Evolutionary conservation across 345 rosid species (phyloP).

Genomic region (Citrus maxima): DNA sequence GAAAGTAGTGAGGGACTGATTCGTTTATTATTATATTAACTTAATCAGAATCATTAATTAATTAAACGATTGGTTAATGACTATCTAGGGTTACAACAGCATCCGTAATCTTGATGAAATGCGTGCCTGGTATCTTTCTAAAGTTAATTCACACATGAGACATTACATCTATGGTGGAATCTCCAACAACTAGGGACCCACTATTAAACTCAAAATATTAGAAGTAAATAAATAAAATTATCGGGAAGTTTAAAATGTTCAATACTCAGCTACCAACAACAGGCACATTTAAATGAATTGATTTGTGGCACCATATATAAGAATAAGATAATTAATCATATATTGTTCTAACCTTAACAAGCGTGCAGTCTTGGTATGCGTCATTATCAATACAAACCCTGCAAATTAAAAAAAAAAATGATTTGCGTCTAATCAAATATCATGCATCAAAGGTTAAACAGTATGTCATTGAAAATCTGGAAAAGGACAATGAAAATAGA

Average conservation of each 20-base stretch:
- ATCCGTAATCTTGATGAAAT: not conserved
- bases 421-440: not conserved
- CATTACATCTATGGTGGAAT: slow-evolving; percentile 3
- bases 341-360: slow-evolving; percentile 60
- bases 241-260: too few relatives aligned
- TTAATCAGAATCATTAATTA: not conserved
- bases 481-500: not conserved
- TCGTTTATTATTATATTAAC: not conserved
- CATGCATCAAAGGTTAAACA: too few relatives aligned
- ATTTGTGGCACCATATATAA: not conserved
- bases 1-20: slow-evolving; percentile 6
- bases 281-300: not conserved
- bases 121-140: not conserved
- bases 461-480: not conserved
- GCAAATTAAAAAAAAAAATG: not conserved
- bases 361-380: slow-evolving; percentile 66
- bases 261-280: not conserved
- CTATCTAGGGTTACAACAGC: not conserved
- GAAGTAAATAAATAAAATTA: too few relatives aligned
- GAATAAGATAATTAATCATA: not conserved
- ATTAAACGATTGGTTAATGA: too few relatives aligned
- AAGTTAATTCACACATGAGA: not conserved
- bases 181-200: not conserved
- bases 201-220: not conserved
- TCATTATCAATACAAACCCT: slow-evolving; percentile 93